Conservation (phyloP, 169 alveolate genomes). For the Cystoisospora suis region DNA sequence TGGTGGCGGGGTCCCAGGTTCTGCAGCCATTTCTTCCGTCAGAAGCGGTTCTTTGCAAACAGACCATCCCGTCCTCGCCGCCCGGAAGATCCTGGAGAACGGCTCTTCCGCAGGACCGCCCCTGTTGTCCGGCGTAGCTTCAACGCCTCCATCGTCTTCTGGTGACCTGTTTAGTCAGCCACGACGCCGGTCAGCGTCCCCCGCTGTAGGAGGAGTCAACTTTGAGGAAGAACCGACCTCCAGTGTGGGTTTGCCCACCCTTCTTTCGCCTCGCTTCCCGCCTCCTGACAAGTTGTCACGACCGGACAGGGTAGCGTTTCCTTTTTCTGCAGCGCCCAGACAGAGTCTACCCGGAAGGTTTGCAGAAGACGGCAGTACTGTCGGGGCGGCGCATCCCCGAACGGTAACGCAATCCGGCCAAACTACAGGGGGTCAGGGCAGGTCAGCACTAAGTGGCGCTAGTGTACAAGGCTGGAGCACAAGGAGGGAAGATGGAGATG, state of each 20-base stretch:
- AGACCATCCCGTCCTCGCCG: background rate
- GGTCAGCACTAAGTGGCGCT: no score
- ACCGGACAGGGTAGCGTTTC: background rate
- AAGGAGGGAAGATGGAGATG: no score
- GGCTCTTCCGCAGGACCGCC: background rate
- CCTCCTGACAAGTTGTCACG: background rate
- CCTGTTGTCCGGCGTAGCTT: background rate
- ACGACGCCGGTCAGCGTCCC: slow-evolving; percentile 12
- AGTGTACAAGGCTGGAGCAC: no score
- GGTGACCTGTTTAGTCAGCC: background rate
- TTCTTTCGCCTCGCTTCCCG: slow-evolving; percentile 13
- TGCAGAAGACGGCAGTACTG: background rate
- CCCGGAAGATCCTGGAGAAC: background rate
- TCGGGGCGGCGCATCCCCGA: no score
- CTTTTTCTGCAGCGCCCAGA: no score
- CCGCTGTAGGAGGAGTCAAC: background rate
- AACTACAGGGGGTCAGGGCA: no score
- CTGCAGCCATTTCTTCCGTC: background rate
- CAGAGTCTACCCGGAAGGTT: no score
- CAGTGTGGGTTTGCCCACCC: background rate
- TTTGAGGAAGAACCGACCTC: slow-evolving; percentile 3
- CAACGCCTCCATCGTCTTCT: background rate
- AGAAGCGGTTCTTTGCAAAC: background rate
- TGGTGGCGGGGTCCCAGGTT: background rate
- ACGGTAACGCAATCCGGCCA: no score